phyloP scores from a whole-genome alignment of 2,329 filamentous ascomycete species.

The Sphaerostilbella broomeana region DNA sequence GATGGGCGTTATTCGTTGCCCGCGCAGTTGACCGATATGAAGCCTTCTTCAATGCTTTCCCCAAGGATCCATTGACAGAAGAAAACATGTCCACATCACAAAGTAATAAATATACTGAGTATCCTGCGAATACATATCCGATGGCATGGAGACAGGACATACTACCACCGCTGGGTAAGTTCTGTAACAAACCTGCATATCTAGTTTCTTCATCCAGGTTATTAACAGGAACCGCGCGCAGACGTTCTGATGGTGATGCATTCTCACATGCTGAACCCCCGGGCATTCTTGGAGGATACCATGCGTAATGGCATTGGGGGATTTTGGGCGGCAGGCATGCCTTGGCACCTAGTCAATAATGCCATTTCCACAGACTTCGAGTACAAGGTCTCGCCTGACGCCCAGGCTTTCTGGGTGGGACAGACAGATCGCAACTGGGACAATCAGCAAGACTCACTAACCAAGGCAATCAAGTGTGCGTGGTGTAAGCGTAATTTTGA shows the following conservation, averaged over 20 bases:
- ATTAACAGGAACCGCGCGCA: constrained; percentile 13
- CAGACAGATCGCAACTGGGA: constrained; percentile 51
- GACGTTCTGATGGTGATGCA: constrained; percentile 80
- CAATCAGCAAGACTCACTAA: constrained; percentile 44
- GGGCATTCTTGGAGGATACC: constrained; percentile 67
- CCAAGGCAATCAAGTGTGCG: constrained; percentile 50
- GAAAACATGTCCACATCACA: constrained; percentile 26
- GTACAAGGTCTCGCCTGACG: constrained; percentile 42
- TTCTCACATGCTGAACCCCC: constrained; percentile 69
- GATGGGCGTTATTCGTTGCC: constrained; percentile 65
- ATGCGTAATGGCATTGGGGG: constrained; percentile 49
- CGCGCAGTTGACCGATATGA: constrained; percentile 63
- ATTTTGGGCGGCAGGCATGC: constrained; percentile 58
- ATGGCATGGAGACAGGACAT: constrained; percentile 32
- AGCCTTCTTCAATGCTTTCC: constrained; percentile 52
- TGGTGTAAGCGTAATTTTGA: constrained; percentile 36
- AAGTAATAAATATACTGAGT: constrained; percentile 24
- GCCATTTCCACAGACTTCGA: constrained; percentile 54
- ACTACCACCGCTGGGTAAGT: constrained; percentile 53
- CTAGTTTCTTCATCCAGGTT: background rate
- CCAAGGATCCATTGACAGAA: constrained; percentile 26
- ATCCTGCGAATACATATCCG: constrained; percentile 21
- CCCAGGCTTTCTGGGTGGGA: constrained; percentile 40
- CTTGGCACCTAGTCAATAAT: constrained; percentile 54
- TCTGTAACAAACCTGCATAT: background rate